Evolutionary conservation across 805 yeast species (phyloP).

Genomic region (Wickerhamomyces silvicola): DNA sequence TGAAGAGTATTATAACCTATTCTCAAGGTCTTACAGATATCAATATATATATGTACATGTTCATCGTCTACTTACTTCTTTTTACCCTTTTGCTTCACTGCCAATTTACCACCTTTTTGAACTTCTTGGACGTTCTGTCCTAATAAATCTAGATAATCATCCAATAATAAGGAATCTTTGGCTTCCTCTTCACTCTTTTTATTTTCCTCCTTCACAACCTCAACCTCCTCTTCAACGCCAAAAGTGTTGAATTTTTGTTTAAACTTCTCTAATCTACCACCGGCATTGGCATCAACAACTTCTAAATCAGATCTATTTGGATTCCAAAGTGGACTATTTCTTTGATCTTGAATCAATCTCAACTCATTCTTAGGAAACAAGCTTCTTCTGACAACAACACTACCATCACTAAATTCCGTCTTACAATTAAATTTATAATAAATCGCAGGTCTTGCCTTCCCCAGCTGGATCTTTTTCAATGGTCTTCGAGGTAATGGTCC

Average conservation of each 20-base stretch:
- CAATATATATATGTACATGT: too few relatives aligned
- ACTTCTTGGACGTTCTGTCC: slow-evolving; percentile 51
- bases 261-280: slow-evolving; percentile 74
- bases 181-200: slow-evolving; percentile 7
- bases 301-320: slow-evolving; percentile 73
- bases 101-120: slow-evolving; percentile 49
- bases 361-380: slow-evolving; percentile 85
- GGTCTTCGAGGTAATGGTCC: slow-evolving; percentile 44
- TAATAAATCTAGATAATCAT: slow-evolving; percentile 54
- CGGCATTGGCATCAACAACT: slow-evolving; percentile 72
- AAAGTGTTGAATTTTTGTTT: slow-evolving; percentile 58
- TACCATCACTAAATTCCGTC: slow-evolving; percentile 93
- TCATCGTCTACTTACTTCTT: slow-evolving; percentile 31
- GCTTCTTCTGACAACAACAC: slow-evolving; percentile 75
- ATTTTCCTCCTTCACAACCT: slow-evolving; percentile 1
- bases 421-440: slow-evolving; percentile 83
- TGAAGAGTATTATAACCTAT: too few relatives aligned
- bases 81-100: slow-evolving; percentile 39
- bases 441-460: slow-evolving; percentile 90
- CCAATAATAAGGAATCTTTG: slow-evolving; percentile 22
- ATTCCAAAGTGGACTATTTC: slow-evolving; percentile 86
- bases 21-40: too few relatives aligned
- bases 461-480: slow-evolving; percentile 59
- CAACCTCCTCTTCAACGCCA: slow-evolving; percentile 29
- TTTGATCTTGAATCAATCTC: slow-evolving; percentile 81